These are phyloP conservation scores for Jackrogersella multiformis DNA, from an alignment of 495 filamentous ascomycete species.

Conservation along the genomic window DNA sequence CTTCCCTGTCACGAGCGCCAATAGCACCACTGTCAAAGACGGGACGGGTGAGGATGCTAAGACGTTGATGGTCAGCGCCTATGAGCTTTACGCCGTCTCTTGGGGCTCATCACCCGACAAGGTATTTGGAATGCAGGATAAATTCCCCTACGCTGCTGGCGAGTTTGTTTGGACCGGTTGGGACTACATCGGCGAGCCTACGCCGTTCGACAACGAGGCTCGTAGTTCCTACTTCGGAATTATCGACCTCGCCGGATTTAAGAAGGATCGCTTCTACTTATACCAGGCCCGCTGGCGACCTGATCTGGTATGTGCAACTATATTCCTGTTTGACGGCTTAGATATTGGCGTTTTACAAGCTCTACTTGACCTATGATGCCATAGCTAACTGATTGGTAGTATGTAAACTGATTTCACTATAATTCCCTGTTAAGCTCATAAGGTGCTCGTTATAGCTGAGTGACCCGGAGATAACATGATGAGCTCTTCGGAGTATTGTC, in stretches of 20 bases:
- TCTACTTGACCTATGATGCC: neutral
- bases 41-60: constrained; percentile 41
- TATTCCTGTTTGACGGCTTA: neutral
- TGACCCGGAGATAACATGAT: neutral
- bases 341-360: too few relatives aligned
- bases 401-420: constrained; percentile 9
- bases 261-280: constrained; percentile 59
- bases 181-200: constrained; percentile 62
- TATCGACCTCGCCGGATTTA: constrained; percentile 61
- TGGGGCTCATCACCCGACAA: constrained; percentile 59
- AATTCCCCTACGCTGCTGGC: constrained; percentile 53
- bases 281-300: constrained; percentile 60
- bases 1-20: constrained; percentile 56
- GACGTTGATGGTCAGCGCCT: constrained; percentile 52
- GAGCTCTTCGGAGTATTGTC: neutral
- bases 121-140: constrained; percentile 58
- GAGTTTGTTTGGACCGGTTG: constrained; percentile 64
- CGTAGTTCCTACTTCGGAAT: constrained; percentile 61
- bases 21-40: constrained; percentile 40
- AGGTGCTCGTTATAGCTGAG: neutral
- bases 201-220: constrained; percentile 50
- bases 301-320: constrained; percentile 35
- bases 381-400: constrained; percentile 27
- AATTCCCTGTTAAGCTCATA: neutral
- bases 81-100: constrained; percentile 55